Evolutionary conservation across 257 asterid species (phyloP), one percentile per base, ranked within the genome.

Genomic region (Rehmannia glutinosa): DNA sequence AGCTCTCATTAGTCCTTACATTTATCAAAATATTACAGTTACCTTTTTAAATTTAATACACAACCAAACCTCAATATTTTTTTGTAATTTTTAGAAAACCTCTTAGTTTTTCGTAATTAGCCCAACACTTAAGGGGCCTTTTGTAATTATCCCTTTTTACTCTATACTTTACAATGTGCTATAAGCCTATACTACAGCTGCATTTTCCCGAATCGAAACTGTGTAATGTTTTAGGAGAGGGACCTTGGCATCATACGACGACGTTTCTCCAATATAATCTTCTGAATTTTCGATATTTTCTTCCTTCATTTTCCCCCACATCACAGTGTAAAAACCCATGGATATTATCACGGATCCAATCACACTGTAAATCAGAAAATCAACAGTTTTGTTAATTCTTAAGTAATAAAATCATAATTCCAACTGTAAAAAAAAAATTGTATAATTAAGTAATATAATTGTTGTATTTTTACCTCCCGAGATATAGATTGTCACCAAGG

Each of bases 401-500:
- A 5, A 2, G 4, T 30, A 30, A 30, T 30, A 5, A 30, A 30
- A 30, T 5, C 36, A n/a, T n/a, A n/a, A 30, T 30, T 30, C 36
- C 36, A 30, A 30, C 36, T 30, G 36, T 1, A 30, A 3, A 30
- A 8, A 30, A 30, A 30, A 30, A 30, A 2, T 5, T 3, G 36
- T n/a, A n/a, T n/a, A n/a, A n/a, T n/a, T n/a, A n/a, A n/a, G n/a
- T n/a, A n/a, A n/a, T n/a, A n/a, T n/a, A n/a, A n/a, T n/a, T n/a
- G n/a, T n/a, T n/a, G n/a, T n/a, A n/a, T n/a, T n/a, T 11, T 72
- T 78, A 85, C 92, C 86, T 74, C 38, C 89, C 92, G 1, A 77
- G 75, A 54, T 75, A 77, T 62, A 86, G 83, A 67, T 58, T 24
- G 43, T 86, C 87, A 3, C 82, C 81, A 0, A 86, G 86, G 68